Evolutionary conservation across 768 basidiomycete species (phyloP).

Genomic region (Pleurotus salmoneostramineus): DNA sequence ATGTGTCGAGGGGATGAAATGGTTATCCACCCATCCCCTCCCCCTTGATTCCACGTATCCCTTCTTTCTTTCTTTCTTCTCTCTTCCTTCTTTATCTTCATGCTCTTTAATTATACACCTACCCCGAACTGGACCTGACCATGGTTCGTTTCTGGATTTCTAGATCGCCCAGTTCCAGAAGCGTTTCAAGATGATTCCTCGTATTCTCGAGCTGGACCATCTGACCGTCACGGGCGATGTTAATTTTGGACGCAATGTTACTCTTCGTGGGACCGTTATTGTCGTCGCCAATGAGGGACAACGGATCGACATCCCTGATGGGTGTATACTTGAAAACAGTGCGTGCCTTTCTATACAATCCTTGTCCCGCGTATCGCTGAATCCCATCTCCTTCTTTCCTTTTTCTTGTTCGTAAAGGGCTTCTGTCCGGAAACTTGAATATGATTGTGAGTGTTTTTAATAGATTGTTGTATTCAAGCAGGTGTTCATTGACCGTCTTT

Average conservation of each 20-base stretch:
- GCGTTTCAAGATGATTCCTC: conserved; percentile 92
- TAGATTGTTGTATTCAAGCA: no score
- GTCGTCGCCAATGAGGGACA: conserved; percentile 81
- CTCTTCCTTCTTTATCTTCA: background rate
- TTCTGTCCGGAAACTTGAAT: conserved; percentile 82
- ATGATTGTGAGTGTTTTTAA: conserved; percentile 53
- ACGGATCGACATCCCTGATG: conserved; percentile 81
- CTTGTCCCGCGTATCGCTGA: background rate
- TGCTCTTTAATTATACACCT: no score
- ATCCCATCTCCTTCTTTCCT: background rate
- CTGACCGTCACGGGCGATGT: conserved; percentile 92
- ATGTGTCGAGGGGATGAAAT: background rate
- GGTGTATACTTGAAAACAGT: conserved; percentile 74
- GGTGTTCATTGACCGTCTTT: background rate
- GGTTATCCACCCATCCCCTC: background rate
- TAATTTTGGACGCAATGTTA: conserved; percentile 83
- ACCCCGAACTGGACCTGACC: no score
- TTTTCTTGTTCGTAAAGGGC: no score
- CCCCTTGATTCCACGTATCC: background rate
- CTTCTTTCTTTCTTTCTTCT: background rate
- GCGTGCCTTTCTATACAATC: conserved; percentile 16
- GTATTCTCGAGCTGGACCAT: conserved; percentile 89
- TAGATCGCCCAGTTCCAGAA: conserved; percentile 88
- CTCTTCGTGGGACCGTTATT: conserved; percentile 87
- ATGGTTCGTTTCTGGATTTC: background rate